phyloP scores from a whole-genome alignment of 257 asterid genomes.

The Solanum ahanhuiri region DNA sequence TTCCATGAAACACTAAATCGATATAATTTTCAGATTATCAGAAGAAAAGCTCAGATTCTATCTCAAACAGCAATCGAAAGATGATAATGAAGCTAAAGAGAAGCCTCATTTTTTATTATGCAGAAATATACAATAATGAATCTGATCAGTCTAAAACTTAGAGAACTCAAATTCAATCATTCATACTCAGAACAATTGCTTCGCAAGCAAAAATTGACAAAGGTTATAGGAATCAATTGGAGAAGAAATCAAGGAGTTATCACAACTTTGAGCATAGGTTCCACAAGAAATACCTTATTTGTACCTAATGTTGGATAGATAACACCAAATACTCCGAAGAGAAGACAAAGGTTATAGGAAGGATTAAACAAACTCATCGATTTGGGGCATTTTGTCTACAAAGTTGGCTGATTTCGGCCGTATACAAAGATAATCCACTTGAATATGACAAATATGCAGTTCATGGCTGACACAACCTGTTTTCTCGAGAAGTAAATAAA shows the following conservation, averaged over 20 bases:
- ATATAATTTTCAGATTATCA: background rate
- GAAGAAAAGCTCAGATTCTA: background rate
- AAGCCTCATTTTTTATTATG: background rate
- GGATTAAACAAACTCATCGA: conserved; percentile 43
- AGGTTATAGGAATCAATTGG: conserved; percentile 24
- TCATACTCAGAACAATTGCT: background rate
- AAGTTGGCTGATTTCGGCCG: conserved; percentile 40
- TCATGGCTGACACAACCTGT: background rate
- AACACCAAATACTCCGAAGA: conserved; percentile 39
- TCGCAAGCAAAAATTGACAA: background rate
- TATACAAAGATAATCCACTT: conserved; percentile 41
- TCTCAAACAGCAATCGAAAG: background rate
- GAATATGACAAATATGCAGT: conserved; percentile 76
- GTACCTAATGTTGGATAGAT: conserved; percentile 1
- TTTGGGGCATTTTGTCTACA: conserved; percentile 58
- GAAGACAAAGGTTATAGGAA: conserved; percentile 44
- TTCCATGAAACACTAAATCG: background rate
- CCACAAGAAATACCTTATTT: background rate
- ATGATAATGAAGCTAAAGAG: background rate
- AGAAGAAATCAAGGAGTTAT: conserved; percentile 25
- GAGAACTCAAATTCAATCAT: background rate
- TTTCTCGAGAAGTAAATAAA: background rate
- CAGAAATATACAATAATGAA: background rate
- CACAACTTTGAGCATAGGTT: background rate
- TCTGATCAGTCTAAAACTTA: background rate